Evolutionary conservation across 2,329 filamentous ascomycete species (phyloP).

Genomic region (Pyrenophora seminiperda): DNA sequence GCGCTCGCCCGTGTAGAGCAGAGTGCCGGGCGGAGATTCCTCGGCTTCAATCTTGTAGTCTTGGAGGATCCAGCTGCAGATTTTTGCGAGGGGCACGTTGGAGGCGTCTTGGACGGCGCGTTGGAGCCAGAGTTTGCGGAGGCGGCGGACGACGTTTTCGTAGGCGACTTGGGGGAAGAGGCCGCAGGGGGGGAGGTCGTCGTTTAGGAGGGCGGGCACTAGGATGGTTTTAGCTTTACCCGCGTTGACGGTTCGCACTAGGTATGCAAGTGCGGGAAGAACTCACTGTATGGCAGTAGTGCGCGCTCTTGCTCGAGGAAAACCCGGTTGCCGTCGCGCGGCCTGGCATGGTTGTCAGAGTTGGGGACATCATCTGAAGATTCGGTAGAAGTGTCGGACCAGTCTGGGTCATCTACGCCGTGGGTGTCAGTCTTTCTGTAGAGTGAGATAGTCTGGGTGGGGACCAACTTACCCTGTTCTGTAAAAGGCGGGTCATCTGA

Average conservation of each 20-base stretch:
- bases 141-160: conserved; percentile 23
- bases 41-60: conserved; percentile 15
- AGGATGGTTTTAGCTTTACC: conserved; percentile 6
- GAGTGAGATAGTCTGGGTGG: too few relatives aligned
- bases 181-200: conserved; percentile 32
- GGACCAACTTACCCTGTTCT: conserved; percentile 1
- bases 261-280: too few relatives aligned
- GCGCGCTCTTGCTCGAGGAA: conserved; percentile 6
- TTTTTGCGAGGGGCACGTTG: conserved; percentile 2
- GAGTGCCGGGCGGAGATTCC: conserved; percentile 1
- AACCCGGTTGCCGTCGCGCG: too few relatives aligned
- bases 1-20: too few relatives aligned
- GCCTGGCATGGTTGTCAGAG: not conserved
- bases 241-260: not conserved
- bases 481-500: not conserved
- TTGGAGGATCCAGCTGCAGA: conserved; percentile 18
- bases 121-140: conserved; percentile 29
- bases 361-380: not conserved
- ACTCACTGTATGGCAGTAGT: conserved; percentile 25
- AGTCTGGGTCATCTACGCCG: conserved; percentile 15
- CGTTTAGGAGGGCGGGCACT: conserved; percentile 35
- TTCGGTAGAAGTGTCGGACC: conserved; percentile 13
- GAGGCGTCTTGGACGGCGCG: not conserved
- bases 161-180: conserved; percentile 32
- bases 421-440: not conserved